Evolutionary conservation across 306 rosid genomes (phyloP), one percentile per base, ranked within the genome.

Genomic region (Oxytropis ochrocephala): DNA sequence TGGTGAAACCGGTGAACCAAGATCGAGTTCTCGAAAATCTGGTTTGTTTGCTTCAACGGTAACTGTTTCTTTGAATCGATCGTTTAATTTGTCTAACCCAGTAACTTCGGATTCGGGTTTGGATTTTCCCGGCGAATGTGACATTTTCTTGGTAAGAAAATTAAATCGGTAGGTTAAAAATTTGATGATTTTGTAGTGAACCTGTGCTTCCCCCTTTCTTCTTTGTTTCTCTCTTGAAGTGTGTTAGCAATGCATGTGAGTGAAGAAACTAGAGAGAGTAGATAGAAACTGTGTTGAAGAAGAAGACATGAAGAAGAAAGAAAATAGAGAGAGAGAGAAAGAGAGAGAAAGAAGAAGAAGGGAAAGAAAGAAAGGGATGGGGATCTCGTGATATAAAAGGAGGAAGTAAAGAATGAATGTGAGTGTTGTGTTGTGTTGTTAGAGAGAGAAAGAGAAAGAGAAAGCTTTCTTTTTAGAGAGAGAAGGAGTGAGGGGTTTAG

Each of bases 1-100:
- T 11, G 98, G 97, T 44, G 98, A 94, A 54, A 90, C 91, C 2
- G 98, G 98, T 2, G 98, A 94, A 48, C 97, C 97, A 61, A 90
- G 95, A 94, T 94, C 89, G 82, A 88, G 90, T 60, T 94, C 95
- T 12, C 96, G 79, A 76, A 85, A 87, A 64, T 94, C 97, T 12
- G 97, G 96, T 75, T 94, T 94, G 82, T 90, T 88, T 1, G 75
- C 82, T 64, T 82, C 94, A 65, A 89, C 84, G 57, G 62, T 83
- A 49, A 92, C 48, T 1, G 89, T 76, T 38, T 90, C 84, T 5
- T 84, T 83, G 69, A 90, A 75, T 19, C 91, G 96, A 80, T 88
- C 90, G 68, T 68, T 17, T 36, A 88, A 76, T 46, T 74, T 11
- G 24, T 74, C 80, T 12, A 84, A 68, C 43, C 88, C 81, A 8